Percentiles rank a stretch among this genome's conserved stretches.
Conservation (phyloP, 805 yeast genomes). For the Hanseniaspora vineae region DNA sequence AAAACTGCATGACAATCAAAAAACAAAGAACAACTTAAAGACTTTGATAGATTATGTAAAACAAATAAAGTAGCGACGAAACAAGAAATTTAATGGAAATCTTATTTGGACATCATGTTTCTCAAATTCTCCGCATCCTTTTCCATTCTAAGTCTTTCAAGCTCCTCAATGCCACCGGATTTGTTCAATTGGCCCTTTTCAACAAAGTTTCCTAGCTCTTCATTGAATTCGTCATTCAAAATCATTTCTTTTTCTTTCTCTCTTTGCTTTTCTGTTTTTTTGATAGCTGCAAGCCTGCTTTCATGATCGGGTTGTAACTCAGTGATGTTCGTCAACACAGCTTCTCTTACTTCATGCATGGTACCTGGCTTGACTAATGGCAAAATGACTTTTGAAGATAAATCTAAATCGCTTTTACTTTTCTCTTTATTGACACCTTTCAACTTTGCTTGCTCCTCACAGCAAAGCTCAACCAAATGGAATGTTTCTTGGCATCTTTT, state of each 20-base stretch:
- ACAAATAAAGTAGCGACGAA: background rate
- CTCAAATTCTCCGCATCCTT: slow-evolving; percentile 65
- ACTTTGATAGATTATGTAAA: background rate
- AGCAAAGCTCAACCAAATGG: slow-evolving; percentile 66
- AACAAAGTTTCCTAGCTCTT: slow-evolving; percentile 77
- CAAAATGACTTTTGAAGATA: slow-evolving; percentile 12
- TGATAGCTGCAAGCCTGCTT: slow-evolving; percentile 75
- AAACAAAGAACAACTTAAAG: background rate
- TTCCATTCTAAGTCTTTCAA: slow-evolving; percentile 53
- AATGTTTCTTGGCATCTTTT: slow-evolving; percentile 72
- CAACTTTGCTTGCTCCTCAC: slow-evolving; percentile 56
- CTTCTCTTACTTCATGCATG: slow-evolving; percentile 51
- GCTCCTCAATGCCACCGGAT: slow-evolving; percentile 82
- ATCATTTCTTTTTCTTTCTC: slow-evolving; percentile 52
- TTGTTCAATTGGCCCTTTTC: slow-evolving; percentile 62
- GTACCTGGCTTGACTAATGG: slow-evolving; percentile 55
- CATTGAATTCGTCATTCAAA: slow-evolving; percentile 55
- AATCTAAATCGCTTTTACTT: slow-evolving; percentile 23
- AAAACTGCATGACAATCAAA: background rate
- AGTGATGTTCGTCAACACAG: slow-evolving; percentile 66
- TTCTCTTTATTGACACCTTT: slow-evolving; percentile 23
- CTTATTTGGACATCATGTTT: slow-evolving; percentile 8
- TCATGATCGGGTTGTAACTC: slow-evolving; percentile 78
- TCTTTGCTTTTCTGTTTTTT: slow-evolving; percentile 71
- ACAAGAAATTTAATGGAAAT: background rate